A percentile compares a stretch with the other conserved stretches of the same genome.
Conservation (phyloP, 176 grass and related monocot species). For the Carex scoparia region DNA sequence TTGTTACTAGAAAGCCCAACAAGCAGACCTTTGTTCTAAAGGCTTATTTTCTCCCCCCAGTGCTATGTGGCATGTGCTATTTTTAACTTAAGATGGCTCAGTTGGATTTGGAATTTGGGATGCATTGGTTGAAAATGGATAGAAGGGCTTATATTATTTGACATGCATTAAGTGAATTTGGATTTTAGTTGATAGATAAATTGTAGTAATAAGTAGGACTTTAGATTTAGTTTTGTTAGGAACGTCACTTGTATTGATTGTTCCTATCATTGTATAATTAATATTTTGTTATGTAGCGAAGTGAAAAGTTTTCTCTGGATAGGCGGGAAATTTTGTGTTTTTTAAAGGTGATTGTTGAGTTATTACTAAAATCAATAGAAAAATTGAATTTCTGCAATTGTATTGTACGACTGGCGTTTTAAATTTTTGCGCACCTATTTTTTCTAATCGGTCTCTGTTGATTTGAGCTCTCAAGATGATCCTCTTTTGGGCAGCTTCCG, state of each 20-base stretch:
- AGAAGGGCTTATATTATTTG: not conserved
- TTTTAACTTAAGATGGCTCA: not conserved
- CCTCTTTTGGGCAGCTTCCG: not conserved
- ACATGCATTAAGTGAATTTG: not conserved
- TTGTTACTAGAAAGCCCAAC: not conserved
- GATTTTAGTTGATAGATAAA: constrained; percentile 1
- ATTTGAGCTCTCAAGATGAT: not conserved
- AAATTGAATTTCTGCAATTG: not conserved
- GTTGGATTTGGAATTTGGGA: constrained; percentile 4
- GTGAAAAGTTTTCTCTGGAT: not conserved
- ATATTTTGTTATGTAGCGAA: not conserved
- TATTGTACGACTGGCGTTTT: not conserved
- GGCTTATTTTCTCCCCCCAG: not conserved
- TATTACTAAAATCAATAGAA: not conserved
- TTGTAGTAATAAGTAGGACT: not conserved
- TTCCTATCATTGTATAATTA: not conserved
- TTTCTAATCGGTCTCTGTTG: not conserved
- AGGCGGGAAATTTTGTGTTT: not conserved
- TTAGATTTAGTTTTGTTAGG: not conserved
- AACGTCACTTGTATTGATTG: not conserved
- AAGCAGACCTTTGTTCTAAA: not conserved
- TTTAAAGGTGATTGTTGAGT: not conserved
- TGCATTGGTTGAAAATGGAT: not conserved
- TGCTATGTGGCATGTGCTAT: not conserved
- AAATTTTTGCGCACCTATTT: not conserved